Evolutionary conservation across 2,329 filamentous ascomycete species (phyloP).

Genomic region (Rachicladosporium sp.): DNA sequence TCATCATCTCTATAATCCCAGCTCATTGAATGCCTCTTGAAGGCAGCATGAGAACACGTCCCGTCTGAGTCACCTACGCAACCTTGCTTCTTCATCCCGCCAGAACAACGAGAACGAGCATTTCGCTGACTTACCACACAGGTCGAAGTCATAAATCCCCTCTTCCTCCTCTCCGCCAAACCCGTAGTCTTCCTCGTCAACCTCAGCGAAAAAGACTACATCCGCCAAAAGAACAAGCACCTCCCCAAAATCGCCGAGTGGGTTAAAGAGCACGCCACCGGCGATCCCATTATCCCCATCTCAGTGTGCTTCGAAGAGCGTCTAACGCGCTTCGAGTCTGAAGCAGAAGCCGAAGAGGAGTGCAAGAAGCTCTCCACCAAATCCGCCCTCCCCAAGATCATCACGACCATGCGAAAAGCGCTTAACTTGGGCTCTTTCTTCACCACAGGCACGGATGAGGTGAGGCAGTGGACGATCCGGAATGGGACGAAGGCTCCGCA

Average conservation of each 20-base stretch:
- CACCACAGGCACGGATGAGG: conserved; percentile 89
- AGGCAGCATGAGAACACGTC: conserved; percentile 80
- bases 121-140: conserved; percentile 29
- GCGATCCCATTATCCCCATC: conserved; percentile 85
- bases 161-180: conserved; percentile 91
- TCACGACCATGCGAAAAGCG: conserved; percentile 83
- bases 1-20: conserved; percentile 92
- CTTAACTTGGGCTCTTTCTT: conserved; percentile 92
- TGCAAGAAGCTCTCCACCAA: conserved; percentile 79
- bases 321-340: conserved; percentile 65
- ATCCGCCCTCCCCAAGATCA: conserved; percentile 82
- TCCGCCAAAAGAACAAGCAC: conserved; percentile 99
- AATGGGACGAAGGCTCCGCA: conserved; percentile 95
- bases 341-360: conserved; percentile 68
- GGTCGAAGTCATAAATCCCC: conserved; percentile 95
- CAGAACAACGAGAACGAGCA: no score
- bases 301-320: conserved; percentile 91
- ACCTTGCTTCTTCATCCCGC: no score
- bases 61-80: conserved; percentile 25
- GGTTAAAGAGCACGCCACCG: conserved; percentile 80
- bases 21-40: conserved; percentile 92
- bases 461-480: conserved; percentile 95
- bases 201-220: conserved; percentile 90
- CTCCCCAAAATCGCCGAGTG: conserved; percentile 85
- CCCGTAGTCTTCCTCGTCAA: conserved; percentile 96